Base-by-base conservation (phyloP, 208 protist genomes). In the Trypanosoma lewisi region DNA sequence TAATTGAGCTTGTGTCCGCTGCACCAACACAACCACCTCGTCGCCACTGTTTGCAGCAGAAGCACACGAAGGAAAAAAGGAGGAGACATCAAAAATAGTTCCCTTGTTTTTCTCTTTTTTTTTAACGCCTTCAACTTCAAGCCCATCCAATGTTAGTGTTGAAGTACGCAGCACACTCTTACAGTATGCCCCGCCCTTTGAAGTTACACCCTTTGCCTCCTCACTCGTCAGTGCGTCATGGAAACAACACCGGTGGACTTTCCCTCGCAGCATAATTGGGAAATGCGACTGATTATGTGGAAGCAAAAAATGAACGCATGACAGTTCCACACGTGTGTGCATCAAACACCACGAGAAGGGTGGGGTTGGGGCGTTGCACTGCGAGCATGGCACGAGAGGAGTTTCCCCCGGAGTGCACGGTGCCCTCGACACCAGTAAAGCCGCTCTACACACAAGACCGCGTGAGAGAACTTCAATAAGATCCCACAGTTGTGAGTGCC, bases 401-500 rank as follows among this genome's bases (percentile, higher is more conserved):
- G 8, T 44, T n/a, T n/a, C n/a, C 12, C 39, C 53, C 6, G 19
- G 6, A 37, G 49, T 47, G 17, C 62, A 67, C 21, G 70, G 60
- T 19, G n/a, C 41, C 37, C 70, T 51, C 51, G 63, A 68, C 8
- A 54, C 50, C 7, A 45, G 48, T 49, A 31, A 53, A 19, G 27
- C 42, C 27, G 41, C 72, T 37, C 70, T 72, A 11, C 52, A 60
- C 36, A 86, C 54, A 19, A 82, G 27, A 33, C 80, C 80, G 16
- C 70, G 65, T 54, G 70, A 72, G 42, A 45, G 23, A 17, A 71
- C 17, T 30, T 86, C 80, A 6, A 78, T 31, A 12, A 81, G 52
- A 14, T 37, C 14, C 70, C 72, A 68, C 51, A 82, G 30, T 21
- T 75, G 53, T 36, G 58, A 44, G 17, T 80, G 61, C 4, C 44